Evolutionary conservation across 2,329 filamentous ascomycete genomes (phyloP), one percentile per base, ranked within the genome.

Genomic region (Penicillium brevicompactum): DNA sequence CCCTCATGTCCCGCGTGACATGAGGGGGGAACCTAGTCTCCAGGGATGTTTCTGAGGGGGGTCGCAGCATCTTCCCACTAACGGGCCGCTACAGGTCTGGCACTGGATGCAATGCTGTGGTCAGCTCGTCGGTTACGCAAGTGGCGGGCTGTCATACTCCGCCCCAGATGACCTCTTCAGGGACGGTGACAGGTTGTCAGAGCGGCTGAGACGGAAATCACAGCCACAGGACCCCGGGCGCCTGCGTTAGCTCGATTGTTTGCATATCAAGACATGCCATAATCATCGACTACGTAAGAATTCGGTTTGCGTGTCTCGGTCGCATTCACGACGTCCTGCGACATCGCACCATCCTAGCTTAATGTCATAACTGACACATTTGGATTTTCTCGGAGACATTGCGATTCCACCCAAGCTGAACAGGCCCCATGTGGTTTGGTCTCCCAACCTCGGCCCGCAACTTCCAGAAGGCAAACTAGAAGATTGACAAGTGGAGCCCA

Each of bases 391-490:
- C 34, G 14, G 30, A 42, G 27, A 38, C 38, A 53, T 49, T 46
- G 21, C 34, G 40, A 49, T 51, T 51, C 38, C 43, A 49, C 40
- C 50, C 30, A 51, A 37, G 43, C 24, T 46, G 44, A 18, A 42
- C 38, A 40, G 34, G 2, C 50, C 18, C 43, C 46, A 53, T 53
- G 32, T 53, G 51, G 51, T 49, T 43, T 24, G 46, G 41, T 8
- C 27, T 44, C n/a, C 32, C 41, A 30, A 57, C 56, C 58, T 59
- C 60, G 58, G 60, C 50, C 52, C 49, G 48, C 22, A 43, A 44
- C 52, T 60, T 61, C 60, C 56, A 61, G 60, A 57, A 62, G 52
- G 34, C 42, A 41, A 22, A 46, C 51, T 57, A 55, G 58, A 61
- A 61, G 56, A 48, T 43, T 41, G 14, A 21, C 30, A 18, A 38